Evolutionary conservation across 2,329 filamentous ascomycete genomes (phyloP).

Genomic region (Zalaria sp.): DNA sequence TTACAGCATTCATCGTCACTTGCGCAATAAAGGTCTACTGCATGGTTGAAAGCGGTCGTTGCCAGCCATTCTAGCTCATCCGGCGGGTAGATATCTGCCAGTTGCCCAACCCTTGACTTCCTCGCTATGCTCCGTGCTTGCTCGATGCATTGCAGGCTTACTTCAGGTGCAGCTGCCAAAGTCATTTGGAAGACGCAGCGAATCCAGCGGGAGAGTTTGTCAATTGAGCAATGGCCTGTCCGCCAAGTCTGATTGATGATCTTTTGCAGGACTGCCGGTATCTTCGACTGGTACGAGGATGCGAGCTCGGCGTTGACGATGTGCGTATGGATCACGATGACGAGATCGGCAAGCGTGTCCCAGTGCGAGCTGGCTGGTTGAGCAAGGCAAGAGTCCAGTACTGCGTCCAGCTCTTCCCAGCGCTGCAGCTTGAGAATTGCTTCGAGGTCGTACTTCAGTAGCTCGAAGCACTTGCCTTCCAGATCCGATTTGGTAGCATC

Average conservation of each 20-base stretch:
- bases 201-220: constrained; percentile 60
- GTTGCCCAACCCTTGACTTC: constrained; percentile 10
- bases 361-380: constrained; percentile 20
- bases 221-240: constrained; percentile 33
- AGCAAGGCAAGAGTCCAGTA: constrained; percentile 31
- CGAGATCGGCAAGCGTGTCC: constrained; percentile 32
- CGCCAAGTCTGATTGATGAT: constrained; percentile 56
- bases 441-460: constrained; percentile 71
- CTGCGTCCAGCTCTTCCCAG: constrained; percentile 50
- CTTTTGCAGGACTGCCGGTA: constrained; percentile 37
- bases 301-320: constrained; percentile 15
- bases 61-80: constrained; percentile 67
- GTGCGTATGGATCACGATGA: constrained; percentile 27
- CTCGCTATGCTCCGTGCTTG: constrained; percentile 44
- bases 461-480: constrained; percentile 45
- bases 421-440: constrained; percentile 50
- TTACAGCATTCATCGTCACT: constrained; percentile 41
- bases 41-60: constrained; percentile 54
- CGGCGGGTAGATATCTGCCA: constrained; percentile 37
- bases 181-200: constrained; percentile 25
- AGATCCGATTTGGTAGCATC: constrained; percentile 34
- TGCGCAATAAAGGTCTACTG: constrained; percentile 48
- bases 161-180: constrained; percentile 23
- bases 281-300: constrained; percentile 15
- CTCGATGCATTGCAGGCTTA: constrained; percentile 42